Conservation (phyloP, 768 basidiomycete species). For the Boletus reticuloceps region DNA sequence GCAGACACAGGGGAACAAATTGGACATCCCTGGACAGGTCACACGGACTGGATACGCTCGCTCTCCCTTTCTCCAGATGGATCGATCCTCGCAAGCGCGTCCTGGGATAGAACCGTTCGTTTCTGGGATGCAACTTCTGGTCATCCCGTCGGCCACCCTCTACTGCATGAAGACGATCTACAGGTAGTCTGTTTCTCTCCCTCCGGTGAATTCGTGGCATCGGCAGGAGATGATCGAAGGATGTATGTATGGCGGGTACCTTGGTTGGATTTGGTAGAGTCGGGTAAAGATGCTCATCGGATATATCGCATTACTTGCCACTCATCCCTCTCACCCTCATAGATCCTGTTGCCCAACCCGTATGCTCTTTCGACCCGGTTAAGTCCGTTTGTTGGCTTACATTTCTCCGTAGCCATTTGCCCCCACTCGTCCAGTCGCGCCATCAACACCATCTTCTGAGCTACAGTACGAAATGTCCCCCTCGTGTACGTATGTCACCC, state of each 20-base stretch:
- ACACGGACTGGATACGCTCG: background rate
- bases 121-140: slow-evolving; percentile 8
- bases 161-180: background rate
- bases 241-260: background rate
- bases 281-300: background rate
- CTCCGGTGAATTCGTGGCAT: background rate
- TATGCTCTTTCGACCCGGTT: too few relatives aligned
- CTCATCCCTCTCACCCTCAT: too few relatives aligned
- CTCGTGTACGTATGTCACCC: too few relatives aligned
- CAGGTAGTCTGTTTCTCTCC: background rate
- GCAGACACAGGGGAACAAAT: background rate
- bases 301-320: background rate
- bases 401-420: too few relatives aligned
- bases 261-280: background rate
- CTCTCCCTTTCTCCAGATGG: slow-evolving; percentile 3
- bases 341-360: too few relatives aligned
- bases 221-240: background rate
- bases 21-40: background rate
- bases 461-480: too few relatives aligned
- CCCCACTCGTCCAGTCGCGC: too few relatives aligned
- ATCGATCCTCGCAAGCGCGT: slow-evolving; percentile 7
- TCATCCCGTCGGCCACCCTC: background rate
- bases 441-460: too few relatives aligned
- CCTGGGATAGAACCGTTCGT: background rate
- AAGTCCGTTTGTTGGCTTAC: too few relatives aligned